Base-by-base conservation (phyloP, 257 asterid species). In the Avicennia marina region DNA sequence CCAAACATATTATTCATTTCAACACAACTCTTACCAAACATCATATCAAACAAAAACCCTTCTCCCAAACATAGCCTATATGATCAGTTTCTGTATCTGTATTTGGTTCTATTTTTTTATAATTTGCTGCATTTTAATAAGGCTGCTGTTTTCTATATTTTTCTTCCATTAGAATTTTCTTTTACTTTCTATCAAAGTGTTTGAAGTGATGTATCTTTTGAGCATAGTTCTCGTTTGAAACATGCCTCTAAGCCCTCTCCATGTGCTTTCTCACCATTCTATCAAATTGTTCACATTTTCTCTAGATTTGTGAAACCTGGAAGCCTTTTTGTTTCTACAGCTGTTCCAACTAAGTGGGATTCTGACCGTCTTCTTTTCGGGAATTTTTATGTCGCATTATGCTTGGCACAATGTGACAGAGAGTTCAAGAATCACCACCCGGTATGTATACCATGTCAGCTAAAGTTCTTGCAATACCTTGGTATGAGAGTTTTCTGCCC, bases 321-420 rank as follows among this genome's bases (percentile, higher is more conserved):
- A 49, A 71, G 22, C 34, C 26, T 58, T 40, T 53, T 11, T 36
- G 3, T 53, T 43, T 57, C 61, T 29, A 49, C 80, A 89, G 90
- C 76, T 85, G 47, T 73, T 70, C 29, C 60, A 60, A 60, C 89
- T 90, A 16, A 90, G 98, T 52, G 98, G 96, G 63, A 90, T 90
- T 69, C 66, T 90, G 70, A 90, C 98, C 0, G 98, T 90, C 65
- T 90, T 87, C 84, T 90, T 90, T 63, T 63, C 75, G 44, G 96
- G 98, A 68, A 78, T 90, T 55, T 72, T 85, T 65, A 90, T 90
- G 98, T 85, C 94, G 8, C 98, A 90, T 71, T 90, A 90, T 58
- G 96, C 95, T 32, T 90, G 96, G 98, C 90, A 90, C 71, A 90
- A 87, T 53, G 90, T 89, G 66, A 81, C 90, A 0, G 95, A 90